phyloP scores from a whole-genome alignment of 169 alveolate species.

The Cryptosporidium tyzzeri region DNA sequence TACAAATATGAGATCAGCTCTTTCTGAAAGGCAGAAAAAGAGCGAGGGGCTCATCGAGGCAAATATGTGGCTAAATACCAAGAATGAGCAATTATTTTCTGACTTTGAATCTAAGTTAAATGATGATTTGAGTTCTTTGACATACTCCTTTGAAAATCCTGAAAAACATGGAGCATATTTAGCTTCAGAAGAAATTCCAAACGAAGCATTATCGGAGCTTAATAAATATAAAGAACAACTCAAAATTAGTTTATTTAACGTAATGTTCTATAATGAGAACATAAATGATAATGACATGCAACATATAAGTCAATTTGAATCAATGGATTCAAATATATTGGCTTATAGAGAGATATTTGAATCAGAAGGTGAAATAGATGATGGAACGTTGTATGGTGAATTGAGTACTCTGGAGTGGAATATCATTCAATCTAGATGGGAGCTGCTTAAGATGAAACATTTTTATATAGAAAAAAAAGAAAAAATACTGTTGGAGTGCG shows the following conservation, averaged over 20 bases:
- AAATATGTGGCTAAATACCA: slow-evolving; percentile 45
- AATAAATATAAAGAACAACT: slow-evolving; percentile 50
- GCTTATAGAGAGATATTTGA: slow-evolving; percentile 30
- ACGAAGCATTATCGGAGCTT: slow-evolving; percentile 36
- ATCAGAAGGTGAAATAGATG: slow-evolving; percentile 64
- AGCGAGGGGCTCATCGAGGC: slow-evolving; percentile 60
- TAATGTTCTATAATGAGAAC: slow-evolving; percentile 22
- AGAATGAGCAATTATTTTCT: slow-evolving; percentile 27
- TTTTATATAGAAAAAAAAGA: slow-evolving; percentile 56
- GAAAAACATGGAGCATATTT: neutral
- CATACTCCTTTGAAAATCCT: slow-evolving; percentile 46
- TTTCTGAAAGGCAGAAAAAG: slow-evolving; percentile 45
- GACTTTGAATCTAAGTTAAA: slow-evolving; percentile 29
- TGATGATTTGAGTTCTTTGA: slow-evolving; percentile 41
- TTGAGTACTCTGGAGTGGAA: slow-evolving; percentile 64
- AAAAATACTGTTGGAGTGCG: slow-evolving; percentile 36
- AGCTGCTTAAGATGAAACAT: slow-evolving; percentile 42
- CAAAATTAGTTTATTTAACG: slow-evolving; percentile 39
- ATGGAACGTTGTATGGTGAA: slow-evolving; percentile 60
- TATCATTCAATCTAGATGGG: slow-evolving; percentile 70
- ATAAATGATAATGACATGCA: slow-evolving; percentile 57
- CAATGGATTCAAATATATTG: slow-evolving; percentile 12
- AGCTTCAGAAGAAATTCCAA: slow-evolving; percentile 30
- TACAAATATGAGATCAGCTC: slow-evolving; percentile 47
- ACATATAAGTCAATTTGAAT: slow-evolving; percentile 37